These are phyloP conservation scores for Globisporangium megalacanthum DNA, from an alignment of 352 stramenopile genomes.

Conservation along the genomic window DNA sequence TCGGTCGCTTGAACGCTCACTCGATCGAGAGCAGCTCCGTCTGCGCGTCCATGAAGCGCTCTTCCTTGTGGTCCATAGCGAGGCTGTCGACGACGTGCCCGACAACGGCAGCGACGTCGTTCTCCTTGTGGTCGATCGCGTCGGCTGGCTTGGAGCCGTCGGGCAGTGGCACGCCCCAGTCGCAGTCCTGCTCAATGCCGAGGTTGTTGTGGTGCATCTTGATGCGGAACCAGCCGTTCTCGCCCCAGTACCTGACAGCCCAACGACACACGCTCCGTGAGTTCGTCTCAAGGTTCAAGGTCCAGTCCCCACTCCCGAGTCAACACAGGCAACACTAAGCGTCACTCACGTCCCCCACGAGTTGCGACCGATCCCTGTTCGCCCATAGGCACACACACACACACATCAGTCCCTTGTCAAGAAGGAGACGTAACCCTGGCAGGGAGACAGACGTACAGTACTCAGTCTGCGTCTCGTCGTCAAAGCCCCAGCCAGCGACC, in stretches of 20 bases:
- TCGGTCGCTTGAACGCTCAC: conserved; percentile 10
- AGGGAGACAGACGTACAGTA: conserved; percentile 68
- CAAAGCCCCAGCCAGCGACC: conserved; percentile 82
- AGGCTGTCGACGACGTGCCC: conserved; percentile 3
- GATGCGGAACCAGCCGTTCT: conserved; percentile 92
- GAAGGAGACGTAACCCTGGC: not conserved
- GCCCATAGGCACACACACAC: conserved; percentile 2
- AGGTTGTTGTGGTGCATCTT: conserved; percentile 89
- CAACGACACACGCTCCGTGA: not conserved
- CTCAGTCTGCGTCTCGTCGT: conserved; percentile 81
- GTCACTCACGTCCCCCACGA: conserved; percentile 74
- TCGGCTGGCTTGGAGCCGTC: conserved; percentile 62
- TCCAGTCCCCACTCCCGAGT: not conserved
- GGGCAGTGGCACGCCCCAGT: conserved; percentile 84
- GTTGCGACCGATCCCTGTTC: conserved; percentile 84
- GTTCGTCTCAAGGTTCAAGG: not conserved
- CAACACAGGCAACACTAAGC: not conserved
- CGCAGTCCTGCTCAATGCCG: conserved; percentile 83
- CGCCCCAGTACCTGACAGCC: conserved; percentile 72
- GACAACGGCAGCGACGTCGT: not conserved
- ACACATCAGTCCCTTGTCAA: conserved; percentile 1
- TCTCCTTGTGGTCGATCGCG: conserved; percentile 1
- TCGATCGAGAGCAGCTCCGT: conserved; percentile 29
- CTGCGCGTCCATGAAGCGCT: conserved; percentile 20
- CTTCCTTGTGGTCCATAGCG: conserved; percentile 10